phyloP scores from a whole-genome alignment of 768 basidiomycete genomes.

The Boletus pseudo-olivaceus region DNA sequence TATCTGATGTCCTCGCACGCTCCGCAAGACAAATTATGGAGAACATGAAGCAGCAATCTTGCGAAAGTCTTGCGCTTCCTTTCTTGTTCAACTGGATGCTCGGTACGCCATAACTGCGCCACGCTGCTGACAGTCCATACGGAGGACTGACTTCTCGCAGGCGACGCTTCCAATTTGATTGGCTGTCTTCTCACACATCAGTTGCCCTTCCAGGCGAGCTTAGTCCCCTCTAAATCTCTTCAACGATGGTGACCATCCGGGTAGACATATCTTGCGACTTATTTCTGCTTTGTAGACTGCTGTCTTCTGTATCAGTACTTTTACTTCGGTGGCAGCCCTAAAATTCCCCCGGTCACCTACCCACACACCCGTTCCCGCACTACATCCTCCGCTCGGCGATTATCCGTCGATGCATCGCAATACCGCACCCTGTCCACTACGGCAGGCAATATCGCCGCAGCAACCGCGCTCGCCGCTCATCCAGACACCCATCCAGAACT shows the following conservation, averaged over 20 bases:
- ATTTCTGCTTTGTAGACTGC: constrained; percentile 85
- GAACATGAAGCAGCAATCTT: constrained; percentile 71
- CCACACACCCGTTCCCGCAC: constrained; percentile 42
- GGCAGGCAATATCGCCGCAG: constrained; percentile 69
- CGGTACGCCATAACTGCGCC: constrained; percentile 48
- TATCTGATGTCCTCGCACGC: constrained; percentile 4
- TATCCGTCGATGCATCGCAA: constrained; percentile 54
- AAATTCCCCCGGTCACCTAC: constrained; percentile 35
- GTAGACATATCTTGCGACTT: constrained; percentile 86
- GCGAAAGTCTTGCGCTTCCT: constrained; percentile 87
- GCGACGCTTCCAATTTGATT: constrained; percentile 89
- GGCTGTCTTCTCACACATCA: constrained; percentile 91
- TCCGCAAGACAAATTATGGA: constrained; percentile 72
- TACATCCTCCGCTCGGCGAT: constrained; percentile 41
- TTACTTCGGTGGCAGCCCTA: constrained; percentile 55
- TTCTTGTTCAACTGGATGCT: constrained; percentile 93
- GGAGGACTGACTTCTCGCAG: constrained; percentile 37
- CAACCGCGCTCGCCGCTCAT: constrained; percentile 66
- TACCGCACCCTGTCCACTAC: constrained; percentile 68
- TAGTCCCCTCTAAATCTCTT: not conserved
- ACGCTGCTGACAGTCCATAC: not conserved
- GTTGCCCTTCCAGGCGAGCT: constrained; percentile 85
- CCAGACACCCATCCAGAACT: constrained; percentile 46
- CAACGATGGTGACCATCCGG: constrained; percentile 5
- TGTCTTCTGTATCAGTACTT: constrained; percentile 74